Base-by-base conservation (phyloP, 2,329 filamentous ascomycete species). In the Aspergillus pseudoglaucus region DNA sequence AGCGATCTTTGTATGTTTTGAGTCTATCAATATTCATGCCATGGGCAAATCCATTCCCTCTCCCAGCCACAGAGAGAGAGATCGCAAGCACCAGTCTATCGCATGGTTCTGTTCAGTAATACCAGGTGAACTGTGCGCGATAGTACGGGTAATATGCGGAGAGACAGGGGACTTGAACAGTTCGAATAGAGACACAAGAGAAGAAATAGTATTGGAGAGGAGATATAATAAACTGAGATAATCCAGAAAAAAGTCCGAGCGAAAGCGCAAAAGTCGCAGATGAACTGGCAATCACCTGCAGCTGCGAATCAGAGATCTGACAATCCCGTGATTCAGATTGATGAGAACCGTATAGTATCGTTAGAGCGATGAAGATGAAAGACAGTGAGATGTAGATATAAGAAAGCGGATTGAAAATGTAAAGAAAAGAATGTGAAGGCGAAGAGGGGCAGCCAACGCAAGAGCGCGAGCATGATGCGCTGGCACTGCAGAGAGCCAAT, bases 31-130 rank as follows among this genome's bases (percentile, higher is more conserved):
- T 54, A 54, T 51, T 53, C 52, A 56, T 61, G 60, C 59, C 60
- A 5, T 20, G 17, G 14, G 56, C 55, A 55, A 58, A 58, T 59
- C 59, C 60, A 62, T 65, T 66, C 63, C 67, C 62, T 58, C 60
- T 58, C 60, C 59, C 58, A 59, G 54, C 49, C 51, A 50, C 25
- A 30, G 25, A 30, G 25, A 30, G 23, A 25, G 25, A 27, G 25
- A 30, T 12, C 25, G 52, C 50, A 52, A 53, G 51, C 51, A 48
- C 55, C 55, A 61, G 42, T 60, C 61, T 71, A 71, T 68, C 63
- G 66, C 69, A 71, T 71, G 64, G 52, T 64, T 68, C 53, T 56
- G 53, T 55, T 55, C 53, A 25, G 25, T 17, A 41, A 18, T 37
- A 38, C 44, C 25, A 23, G 45, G 33, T 32, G 32, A 35, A 44